phyloP scores from a whole-genome alignment of 2,329 filamentous ascomycete species.

The Thielaviopsis ethacetica region DNA sequence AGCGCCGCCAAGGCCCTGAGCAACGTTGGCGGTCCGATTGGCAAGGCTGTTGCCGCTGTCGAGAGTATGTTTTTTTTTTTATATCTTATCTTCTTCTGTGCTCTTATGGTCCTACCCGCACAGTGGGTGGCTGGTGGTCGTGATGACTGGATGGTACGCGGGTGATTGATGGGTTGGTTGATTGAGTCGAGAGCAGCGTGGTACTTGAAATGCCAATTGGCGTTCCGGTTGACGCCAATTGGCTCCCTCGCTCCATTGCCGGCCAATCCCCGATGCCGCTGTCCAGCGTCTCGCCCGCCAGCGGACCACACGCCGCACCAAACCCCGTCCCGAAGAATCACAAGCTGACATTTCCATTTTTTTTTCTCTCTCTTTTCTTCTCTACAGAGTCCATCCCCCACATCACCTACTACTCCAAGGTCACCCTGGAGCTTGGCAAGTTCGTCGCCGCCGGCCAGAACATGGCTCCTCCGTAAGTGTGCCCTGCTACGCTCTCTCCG shows the following conservation, averaged over 20 bases:
- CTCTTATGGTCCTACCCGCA: too few species aligned
- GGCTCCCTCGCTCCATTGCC: too few species aligned
- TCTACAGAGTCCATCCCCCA: constrained; percentile 63
- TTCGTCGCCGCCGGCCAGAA: constrained; percentile 75
- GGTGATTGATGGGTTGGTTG: background rate
- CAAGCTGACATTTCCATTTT: constrained; percentile 1
- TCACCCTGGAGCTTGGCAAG: constrained; percentile 74
- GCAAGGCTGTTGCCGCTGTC: constrained; percentile 59
- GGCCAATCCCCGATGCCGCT: too few species aligned
- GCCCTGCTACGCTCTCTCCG: constrained; percentile 2
- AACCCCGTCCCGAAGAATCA: background rate
- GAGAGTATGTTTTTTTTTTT: constrained; percentile 52
- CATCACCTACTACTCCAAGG: constrained; percentile 81
- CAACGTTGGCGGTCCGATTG: constrained; percentile 71
- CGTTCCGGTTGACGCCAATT: too few species aligned
- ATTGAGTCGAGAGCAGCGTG: too few species aligned
- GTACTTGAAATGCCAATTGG: too few species aligned
- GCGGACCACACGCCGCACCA: too few species aligned
- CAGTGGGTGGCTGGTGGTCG: background rate
- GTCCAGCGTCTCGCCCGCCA: too few species aligned
- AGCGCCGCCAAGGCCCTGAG: constrained; percentile 58
- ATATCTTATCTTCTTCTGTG: background rate
- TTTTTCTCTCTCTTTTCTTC: constrained; percentile 6
- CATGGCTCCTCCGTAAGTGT: constrained; percentile 86
- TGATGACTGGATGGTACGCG: background rate